A percentile compares a stretch with the other conserved stretches of the same genome.
Evolutionary conservation across 352 stramenopile genomes (phyloP).

Genomic region (Phytophthora macrochlamydospora): DNA sequence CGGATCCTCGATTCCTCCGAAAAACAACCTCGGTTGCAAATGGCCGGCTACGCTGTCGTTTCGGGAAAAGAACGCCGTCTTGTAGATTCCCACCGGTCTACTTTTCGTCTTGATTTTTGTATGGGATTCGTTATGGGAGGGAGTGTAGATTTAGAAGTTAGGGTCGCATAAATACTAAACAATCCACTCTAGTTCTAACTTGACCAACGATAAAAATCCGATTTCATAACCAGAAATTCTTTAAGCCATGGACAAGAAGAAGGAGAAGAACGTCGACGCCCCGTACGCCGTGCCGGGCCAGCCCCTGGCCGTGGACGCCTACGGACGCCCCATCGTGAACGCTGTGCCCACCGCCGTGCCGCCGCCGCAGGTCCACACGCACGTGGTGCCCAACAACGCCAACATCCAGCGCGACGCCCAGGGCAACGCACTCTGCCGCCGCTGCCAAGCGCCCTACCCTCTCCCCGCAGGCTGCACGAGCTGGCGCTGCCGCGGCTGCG

Average conservation of each 20-base stretch:
- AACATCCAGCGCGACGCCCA: constrained; percentile 71
- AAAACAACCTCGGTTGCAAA: constrained; percentile 1
- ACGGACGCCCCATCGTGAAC: constrained; percentile 53
- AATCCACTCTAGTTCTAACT: too few species aligned
- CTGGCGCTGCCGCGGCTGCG: constrained; percentile 74
- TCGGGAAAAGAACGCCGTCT: background rate
- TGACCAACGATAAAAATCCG: too few species aligned
- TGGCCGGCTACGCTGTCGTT: background rate
- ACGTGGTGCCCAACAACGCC: constrained; percentile 64
- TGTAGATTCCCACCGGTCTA: too few species aligned
- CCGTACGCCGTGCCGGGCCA: constrained; percentile 32
- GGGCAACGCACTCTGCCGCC: constrained; percentile 78
- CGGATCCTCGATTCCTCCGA: background rate
- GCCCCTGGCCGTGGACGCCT: constrained; percentile 47
- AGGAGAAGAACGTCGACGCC: constrained; percentile 26
- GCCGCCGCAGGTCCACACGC: constrained; percentile 21
- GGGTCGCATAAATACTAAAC: too few species aligned
- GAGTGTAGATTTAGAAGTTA: too few species aligned
- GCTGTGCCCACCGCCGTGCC: constrained; percentile 35
- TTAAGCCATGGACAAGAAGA: constrained; percentile 37
- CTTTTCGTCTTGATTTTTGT: too few species aligned
- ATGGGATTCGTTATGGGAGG: too few species aligned
- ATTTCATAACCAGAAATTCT: constrained; percentile 17
- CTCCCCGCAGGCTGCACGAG: constrained; percentile 70
- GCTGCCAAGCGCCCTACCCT: constrained; percentile 72